Evolutionary conservation across 345 rosid genomes (phyloP).

Genomic region (Pelargonium nanum): DNA sequence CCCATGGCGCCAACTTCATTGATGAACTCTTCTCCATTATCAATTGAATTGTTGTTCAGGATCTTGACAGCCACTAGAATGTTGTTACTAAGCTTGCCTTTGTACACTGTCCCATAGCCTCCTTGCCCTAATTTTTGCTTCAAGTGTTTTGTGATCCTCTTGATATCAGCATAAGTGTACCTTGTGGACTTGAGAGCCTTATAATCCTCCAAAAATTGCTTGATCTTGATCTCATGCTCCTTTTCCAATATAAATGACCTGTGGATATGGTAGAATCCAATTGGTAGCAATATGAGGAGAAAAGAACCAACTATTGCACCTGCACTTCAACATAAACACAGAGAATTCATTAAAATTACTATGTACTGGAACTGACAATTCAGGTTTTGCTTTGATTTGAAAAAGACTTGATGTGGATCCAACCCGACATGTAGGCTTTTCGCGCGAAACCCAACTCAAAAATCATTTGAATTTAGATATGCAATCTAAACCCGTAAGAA

Average conservation of each 20-base stretch:
- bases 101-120: slow-evolving; percentile 19
- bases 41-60: slow-evolving; percentile 6
- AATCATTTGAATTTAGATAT: too few species aligned
- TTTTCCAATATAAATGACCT: not conserved
- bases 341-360: too few species aligned
- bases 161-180: slow-evolving; percentile 10
- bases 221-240: slow-evolving; percentile 9
- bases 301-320: not conserved
- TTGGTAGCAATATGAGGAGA: not conserved
- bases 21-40: slow-evolving; percentile 17
- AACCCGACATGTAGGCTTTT: too few species aligned
- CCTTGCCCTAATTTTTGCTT: slow-evolving; percentile 20
- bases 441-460: too few species aligned
- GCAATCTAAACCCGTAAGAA: too few species aligned
- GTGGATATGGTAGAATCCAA: not conserved
- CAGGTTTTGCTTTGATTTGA: too few species aligned
- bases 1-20: slow-evolving; percentile 17
- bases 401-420: too few species aligned
- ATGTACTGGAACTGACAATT: too few species aligned
- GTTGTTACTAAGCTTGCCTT: slow-evolving; percentile 16
- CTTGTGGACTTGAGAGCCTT: slow-evolving; percentile 19
- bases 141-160: slow-evolving; percentile 10
- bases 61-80: slow-evolving; percentile 21
- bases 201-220: slow-evolving; percentile 14
- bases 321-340: too few species aligned